Evolutionary conservation across 169 alveolate species (phyloP).

Genomic region (Fabrea salina): DNA sequence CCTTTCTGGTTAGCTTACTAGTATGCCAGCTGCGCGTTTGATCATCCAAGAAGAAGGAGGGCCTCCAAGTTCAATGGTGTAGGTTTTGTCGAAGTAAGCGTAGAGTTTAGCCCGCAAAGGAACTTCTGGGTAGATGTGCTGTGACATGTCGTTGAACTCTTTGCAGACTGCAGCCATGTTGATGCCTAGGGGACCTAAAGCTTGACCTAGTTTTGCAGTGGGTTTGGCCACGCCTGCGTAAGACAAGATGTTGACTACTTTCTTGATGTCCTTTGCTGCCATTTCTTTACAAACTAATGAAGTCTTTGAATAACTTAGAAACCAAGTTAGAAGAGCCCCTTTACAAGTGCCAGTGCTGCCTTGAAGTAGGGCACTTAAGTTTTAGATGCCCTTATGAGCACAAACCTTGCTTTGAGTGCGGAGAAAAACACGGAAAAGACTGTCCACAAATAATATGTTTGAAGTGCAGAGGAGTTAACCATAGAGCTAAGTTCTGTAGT

Average conservation of each 20-base stretch:
- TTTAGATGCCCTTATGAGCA: no score
- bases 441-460: no score
- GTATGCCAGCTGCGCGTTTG: slow-evolving; percentile 52
- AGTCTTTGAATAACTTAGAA: no score
- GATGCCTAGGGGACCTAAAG: slow-evolving; percentile 59
- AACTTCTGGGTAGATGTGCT: slow-evolving; percentile 32
- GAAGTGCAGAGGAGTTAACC: no score
- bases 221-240: slow-evolving; percentile 59
- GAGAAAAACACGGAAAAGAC: no score
- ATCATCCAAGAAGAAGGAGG: slow-evolving; percentile 58
- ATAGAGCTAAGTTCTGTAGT: no score
- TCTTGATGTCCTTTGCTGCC: slow-evolving; percentile 28
- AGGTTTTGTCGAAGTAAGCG: slow-evolving; percentile 48
- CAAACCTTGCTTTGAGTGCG: no score
- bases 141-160: slow-evolving; percentile 51
- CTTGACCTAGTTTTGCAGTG: slow-evolving; percentile 60
- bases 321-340: no score
- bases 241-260: slow-evolving; percentile 5
- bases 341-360: no score
- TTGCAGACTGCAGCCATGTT: slow-evolving; percentile 59
- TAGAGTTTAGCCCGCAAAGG: slow-evolving; percentile 44
- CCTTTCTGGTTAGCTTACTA: slow-evolving; percentile 22
- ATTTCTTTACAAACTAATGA: no score
- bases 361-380: no score
- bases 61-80: slow-evolving; percentile 36